Conservation (phyloP, 495 filamentous ascomycete species). For the Penicillium silybi region DNA sequence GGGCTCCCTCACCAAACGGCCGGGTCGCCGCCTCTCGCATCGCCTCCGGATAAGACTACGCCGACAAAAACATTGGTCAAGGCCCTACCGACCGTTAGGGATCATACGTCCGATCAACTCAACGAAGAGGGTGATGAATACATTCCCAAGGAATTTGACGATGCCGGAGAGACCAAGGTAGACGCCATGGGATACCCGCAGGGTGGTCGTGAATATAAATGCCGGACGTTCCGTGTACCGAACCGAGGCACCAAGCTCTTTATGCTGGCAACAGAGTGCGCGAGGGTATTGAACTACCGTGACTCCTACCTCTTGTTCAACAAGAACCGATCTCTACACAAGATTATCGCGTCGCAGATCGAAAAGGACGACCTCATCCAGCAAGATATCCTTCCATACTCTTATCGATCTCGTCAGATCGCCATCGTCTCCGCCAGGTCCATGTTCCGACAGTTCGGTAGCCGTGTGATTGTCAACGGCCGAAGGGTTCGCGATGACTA, state of each 20-base stretch:
- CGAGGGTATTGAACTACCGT: conserved; percentile 87
- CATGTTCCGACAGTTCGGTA: conserved; percentile 99
- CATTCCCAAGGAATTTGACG: conserved; percentile 88
- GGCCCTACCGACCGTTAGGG: conserved; percentile 89
- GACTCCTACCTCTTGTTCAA: conserved; percentile 99
- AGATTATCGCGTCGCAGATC: conserved; percentile 93
- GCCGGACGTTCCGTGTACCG: conserved; percentile 89
- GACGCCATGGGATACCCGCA: conserved; percentile 73
- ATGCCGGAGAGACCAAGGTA: conserved; percentile 90
- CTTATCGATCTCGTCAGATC: conserved; percentile 95
- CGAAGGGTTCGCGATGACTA: conserved; percentile 95
- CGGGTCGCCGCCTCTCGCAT: conserved; percentile 63
- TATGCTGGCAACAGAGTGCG: conserved; percentile 98
- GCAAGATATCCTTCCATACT: conserved; percentile 95
- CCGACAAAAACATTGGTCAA: conserved; percentile 90
- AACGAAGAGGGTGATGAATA: conserved; percentile 93
- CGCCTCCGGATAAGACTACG: conserved; percentile 75
- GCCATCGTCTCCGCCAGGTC: conserved; percentile 98
- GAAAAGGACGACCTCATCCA: conserved; percentile 96
- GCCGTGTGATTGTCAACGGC: conserved; percentile 83
- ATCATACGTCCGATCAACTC: conserved; percentile 97
- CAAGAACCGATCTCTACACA: conserved; percentile 95
- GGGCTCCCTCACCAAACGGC: conserved; percentile 56
- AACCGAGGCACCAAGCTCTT: conserved; percentile 89
- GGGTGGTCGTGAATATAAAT: conserved; percentile 84